A percentile compares a stretch with the other conserved stretches of the same genome.
phyloP scores from a whole-genome alignment of 2,329 filamentous ascomycete genomes.

The Bipolaris bicolor region DNA sequence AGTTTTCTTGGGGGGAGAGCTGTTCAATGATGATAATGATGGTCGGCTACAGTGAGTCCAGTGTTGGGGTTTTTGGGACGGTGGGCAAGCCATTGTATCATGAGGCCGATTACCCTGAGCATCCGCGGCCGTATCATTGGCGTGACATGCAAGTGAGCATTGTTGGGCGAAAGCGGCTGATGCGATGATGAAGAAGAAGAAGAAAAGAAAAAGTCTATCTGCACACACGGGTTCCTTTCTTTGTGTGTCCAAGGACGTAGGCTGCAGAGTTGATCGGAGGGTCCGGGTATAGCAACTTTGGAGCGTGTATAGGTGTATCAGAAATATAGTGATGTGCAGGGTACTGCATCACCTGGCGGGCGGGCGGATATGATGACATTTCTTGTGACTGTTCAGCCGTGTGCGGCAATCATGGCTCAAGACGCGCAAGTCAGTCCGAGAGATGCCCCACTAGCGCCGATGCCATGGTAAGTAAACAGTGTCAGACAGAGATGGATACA shows the following conservation, averaged over 20 bases:
- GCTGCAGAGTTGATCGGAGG: constrained; percentile 12
- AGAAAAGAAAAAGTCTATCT: background rate
- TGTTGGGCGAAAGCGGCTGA: background rate
- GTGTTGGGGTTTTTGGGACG: constrained; percentile 4
- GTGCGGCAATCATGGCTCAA: constrained; percentile 7
- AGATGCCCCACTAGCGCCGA: constrained; percentile 9
- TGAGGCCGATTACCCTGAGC: background rate
- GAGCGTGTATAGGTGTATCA: constrained; percentile 18
- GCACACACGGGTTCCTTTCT: background rate
- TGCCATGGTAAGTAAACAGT: constrained; percentile 9
- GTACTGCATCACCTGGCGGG: constrained; percentile 27
- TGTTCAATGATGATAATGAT: background rate
- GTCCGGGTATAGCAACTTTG: constrained; percentile 27
- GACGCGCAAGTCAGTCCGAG: constrained; percentile 15
- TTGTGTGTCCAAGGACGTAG: background rate
- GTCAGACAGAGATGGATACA: constrained; percentile 1
- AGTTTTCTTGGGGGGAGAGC: too few species aligned
- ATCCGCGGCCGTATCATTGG: background rate
- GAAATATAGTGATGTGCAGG: constrained; percentile 31
- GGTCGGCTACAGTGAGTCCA: constrained; percentile 4
- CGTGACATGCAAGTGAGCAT: background rate
- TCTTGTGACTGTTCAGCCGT: constrained; percentile 9
- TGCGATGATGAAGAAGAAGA: background rate
- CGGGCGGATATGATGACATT: constrained; percentile 24
- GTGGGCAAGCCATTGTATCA: background rate